Base-by-base conservation (phyloP, 768 basidiomycete species). In the Pulveroboletus ravenelii region DNA sequence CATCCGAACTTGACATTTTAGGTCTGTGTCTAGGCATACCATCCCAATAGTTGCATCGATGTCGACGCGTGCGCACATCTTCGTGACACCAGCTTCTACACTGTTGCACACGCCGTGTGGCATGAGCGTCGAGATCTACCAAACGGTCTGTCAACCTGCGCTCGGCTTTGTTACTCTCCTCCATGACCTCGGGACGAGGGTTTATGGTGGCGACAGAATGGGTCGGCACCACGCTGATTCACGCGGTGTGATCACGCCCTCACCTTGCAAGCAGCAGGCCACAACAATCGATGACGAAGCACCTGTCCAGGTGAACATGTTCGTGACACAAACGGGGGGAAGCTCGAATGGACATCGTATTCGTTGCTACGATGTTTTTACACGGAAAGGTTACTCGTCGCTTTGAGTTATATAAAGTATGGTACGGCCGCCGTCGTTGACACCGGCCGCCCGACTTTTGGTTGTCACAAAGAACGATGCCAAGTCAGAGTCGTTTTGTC, bases 21-120 rank as follows among this genome's bases (percentile, higher is more conserved):
- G 67, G 25, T 76, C 81, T 3, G 72, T 71, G 45, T 81, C 73
- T 20, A 85, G 66, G 57, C 82, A 84, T n/a, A 64, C 60, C 56
- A 77, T 73, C 18, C 72, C 68, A n/a, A 83, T 79, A 14, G 72
- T 70, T 3, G 62, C 66, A 60, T 85, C 84, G 10, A 83, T 75
- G 65, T 85, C 83, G 42, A 85, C 80, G 61, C 81, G 82, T n/a
- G 83, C 82, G 15, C 81, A 78, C n/a, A n/a, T n/a, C n/a, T n/a
- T n/a, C n/a, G n/a, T n/a, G 37, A 83, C 81, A n/a, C 83, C 81
- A 47, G 73, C 73, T 57, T 78, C 74, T 43, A 84, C 69, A 57
- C 81, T 82, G n/a, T n/a, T n/a, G 20, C 20, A 4, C 20, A 23
- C 60, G 68, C 45, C 74, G 73, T 25, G 70, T 70, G 4, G 82